phyloP scores from a whole-genome alignment of 2,329 filamentous ascomycete genomes.

The Talaromyces funiculosus region DNA sequence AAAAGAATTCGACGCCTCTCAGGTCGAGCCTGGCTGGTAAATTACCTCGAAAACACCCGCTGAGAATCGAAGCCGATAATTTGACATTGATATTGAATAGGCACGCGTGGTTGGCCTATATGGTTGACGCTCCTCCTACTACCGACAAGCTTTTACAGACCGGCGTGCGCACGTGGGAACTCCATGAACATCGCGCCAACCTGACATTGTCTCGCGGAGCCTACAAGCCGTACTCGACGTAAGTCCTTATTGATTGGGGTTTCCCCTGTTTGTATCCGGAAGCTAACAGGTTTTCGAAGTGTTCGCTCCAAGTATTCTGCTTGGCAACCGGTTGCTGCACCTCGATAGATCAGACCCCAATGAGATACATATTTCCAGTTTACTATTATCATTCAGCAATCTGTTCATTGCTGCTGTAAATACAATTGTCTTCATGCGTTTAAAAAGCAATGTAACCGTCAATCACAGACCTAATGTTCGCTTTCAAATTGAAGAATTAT shows the following conservation, averaged over 20 bases:
- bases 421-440: background rate
- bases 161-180: slow-evolving; percentile 68
- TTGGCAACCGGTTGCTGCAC: slow-evolving; percentile 14
- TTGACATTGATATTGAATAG: slow-evolving; percentile 28
- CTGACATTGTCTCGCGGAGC: slow-evolving; percentile 70
- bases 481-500: background rate
- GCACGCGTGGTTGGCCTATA: slow-evolving; percentile 97
- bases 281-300: background rate
- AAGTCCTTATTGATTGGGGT: slow-evolving; percentile 39
- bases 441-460: background rate
- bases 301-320: slow-evolving; percentile 13
- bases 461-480: background rate
- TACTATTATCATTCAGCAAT: background rate
- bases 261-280: background rate
- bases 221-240: slow-evolving; percentile 95
- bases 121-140: slow-evolving; percentile 77
- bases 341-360: slow-evolving; percentile 14
- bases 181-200: slow-evolving; percentile 66
- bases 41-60: slow-evolving; percentile 8
- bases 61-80: too few relatives aligned
- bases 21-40: slow-evolving; percentile 87
- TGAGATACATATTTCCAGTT: background rate
- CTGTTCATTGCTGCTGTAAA: slow-evolving; percentile 4
- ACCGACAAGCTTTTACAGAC: slow-evolving; percentile 67
- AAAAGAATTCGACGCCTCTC: slow-evolving; percentile 57